Conservation (phyloP, 2,329 filamentous ascomycete species). For the Cercospora sp. region DNA sequence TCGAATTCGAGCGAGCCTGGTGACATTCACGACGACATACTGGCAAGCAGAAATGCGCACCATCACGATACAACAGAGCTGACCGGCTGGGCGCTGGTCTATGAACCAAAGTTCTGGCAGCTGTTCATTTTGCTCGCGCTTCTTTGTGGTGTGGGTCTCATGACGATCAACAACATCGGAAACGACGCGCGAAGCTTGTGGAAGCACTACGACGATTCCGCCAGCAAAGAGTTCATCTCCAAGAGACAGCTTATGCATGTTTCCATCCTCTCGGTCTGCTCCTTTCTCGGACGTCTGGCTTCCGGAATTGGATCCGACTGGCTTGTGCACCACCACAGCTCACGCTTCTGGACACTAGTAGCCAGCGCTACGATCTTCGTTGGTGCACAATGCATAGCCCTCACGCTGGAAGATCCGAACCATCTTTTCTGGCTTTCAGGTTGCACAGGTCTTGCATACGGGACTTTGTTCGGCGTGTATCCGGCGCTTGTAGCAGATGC, state of each 20-base stretch:
- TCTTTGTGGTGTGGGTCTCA: slow-evolving; percentile 88
- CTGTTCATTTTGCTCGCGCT: slow-evolving; percentile 84
- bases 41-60: slow-evolving; percentile 39
- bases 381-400: slow-evolving; percentile 73
- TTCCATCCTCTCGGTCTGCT: slow-evolving; percentile 85
- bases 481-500: slow-evolving; percentile 83
- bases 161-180: slow-evolving; percentile 99
- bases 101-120: slow-evolving; percentile 82
- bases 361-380: slow-evolving; percentile 76
- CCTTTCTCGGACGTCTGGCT: slow-evolving; percentile 76
- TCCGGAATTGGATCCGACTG: slow-evolving; percentile 84
- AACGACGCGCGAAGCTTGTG: slow-evolving; percentile 84
- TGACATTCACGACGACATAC: slow-evolving; percentile 51
- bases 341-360: slow-evolving; percentile 88
- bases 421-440: slow-evolving; percentile 75
- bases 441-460: slow-evolving; percentile 85
- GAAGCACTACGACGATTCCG: slow-evolving; percentile 76
- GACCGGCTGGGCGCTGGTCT: slow-evolving; percentile 74
- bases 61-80: slow-evolving; percentile 79
- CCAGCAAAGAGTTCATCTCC: slow-evolving; percentile 72
- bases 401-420: slow-evolving; percentile 74
- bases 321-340: slow-evolving; percentile 77
- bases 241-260: slow-evolving; percentile 87
- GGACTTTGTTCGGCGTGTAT: slow-evolving; percentile 90
- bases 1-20: slow-evolving; percentile 54